Evolutionary conservation across 345 rosid genomes (phyloP).

Genomic region (Populus simonii): DNA sequence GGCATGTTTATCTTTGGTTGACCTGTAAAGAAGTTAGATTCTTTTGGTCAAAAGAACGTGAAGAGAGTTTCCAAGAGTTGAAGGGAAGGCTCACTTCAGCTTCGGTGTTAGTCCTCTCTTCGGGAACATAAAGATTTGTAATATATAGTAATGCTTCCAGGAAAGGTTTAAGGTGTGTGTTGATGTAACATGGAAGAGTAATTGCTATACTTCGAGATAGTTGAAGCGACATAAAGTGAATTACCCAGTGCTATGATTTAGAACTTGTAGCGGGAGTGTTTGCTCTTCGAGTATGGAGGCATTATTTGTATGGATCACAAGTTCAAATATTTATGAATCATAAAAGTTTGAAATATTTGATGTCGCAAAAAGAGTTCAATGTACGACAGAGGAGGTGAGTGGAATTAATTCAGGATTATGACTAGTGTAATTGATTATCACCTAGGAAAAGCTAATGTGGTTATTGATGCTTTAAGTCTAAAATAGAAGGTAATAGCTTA

Average conservation of each 20-base stretch:
- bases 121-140: too few species aligned
- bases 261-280: not conserved
- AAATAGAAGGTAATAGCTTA: too few species aligned
- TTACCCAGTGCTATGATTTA: not conserved
- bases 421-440: not conserved
- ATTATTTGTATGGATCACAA: not conserved
- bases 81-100: not conserved
- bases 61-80: not conserved
- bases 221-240: too few species aligned
- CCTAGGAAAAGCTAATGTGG: not conserved
- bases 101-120: too few species aligned
- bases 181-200: too few species aligned
- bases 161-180: too few species aligned
- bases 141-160: too few species aligned
- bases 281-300: too few species aligned
- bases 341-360: not conserved
- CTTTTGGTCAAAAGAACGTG: not conserved
- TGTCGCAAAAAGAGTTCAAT: not conserved
- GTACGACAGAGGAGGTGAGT: not conserved
- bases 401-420: not conserved
- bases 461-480: not conserved
- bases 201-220: too few species aligned
- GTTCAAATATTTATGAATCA: not conserved
- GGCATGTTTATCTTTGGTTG: not conserved
- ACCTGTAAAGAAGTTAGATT: not conserved